Conservation (phyloP, 1,284 basidiomycete genomes). For the Sporisorium scitamineum region DNA sequence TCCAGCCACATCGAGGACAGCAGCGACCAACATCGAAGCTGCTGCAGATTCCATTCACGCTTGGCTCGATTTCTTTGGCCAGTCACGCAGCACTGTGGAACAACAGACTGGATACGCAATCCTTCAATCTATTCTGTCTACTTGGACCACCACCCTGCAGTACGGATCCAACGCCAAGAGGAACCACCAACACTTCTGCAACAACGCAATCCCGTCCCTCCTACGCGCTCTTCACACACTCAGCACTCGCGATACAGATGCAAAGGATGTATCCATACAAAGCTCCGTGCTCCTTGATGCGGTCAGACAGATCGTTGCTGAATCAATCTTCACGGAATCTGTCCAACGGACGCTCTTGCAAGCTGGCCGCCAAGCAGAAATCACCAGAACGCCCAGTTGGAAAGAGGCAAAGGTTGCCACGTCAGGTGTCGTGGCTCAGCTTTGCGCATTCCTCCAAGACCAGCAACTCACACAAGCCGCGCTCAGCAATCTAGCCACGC, state of each 20-base stretch:
- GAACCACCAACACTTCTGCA: slow-evolving; percentile 50
- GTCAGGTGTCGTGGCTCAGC: slow-evolving; percentile 13
- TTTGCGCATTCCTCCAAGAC: slow-evolving; percentile 16
- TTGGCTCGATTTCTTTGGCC: slow-evolving; percentile 39
- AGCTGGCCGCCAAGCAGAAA: slow-evolving; percentile 20
- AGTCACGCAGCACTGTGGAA: slow-evolving; percentile 6
- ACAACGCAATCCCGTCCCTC: slow-evolving; percentile 25
- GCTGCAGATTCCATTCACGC: slow-evolving; percentile 52
- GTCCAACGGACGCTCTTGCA: slow-evolving; percentile 37
- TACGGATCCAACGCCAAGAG: slow-evolving; percentile 57
- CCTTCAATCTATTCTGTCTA: slow-evolving; percentile 23
- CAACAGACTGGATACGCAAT: slow-evolving; percentile 7
- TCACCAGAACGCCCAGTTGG: slow-evolving; percentile 12
- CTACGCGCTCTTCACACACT: slow-evolving; percentile 19
- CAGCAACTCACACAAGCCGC: slow-evolving; percentile 4
- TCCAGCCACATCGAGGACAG: slow-evolving; percentile 44
- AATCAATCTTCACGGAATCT: slow-evolving; percentile 48
- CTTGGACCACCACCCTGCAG: slow-evolving; percentile 44
- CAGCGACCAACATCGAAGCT: slow-evolving; percentile 53
- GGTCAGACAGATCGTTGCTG: slow-evolving; percentile 31
- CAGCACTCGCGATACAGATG: background rate
- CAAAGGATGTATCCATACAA: background rate
- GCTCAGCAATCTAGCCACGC: slow-evolving; percentile 13
- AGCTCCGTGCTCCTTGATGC: slow-evolving; percentile 3
- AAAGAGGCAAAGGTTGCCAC: slow-evolving; percentile 13